phyloP scores from a whole-genome alignment of 2,329 filamentous ascomycete genomes.

The Lecanicillium sp. region DNA sequence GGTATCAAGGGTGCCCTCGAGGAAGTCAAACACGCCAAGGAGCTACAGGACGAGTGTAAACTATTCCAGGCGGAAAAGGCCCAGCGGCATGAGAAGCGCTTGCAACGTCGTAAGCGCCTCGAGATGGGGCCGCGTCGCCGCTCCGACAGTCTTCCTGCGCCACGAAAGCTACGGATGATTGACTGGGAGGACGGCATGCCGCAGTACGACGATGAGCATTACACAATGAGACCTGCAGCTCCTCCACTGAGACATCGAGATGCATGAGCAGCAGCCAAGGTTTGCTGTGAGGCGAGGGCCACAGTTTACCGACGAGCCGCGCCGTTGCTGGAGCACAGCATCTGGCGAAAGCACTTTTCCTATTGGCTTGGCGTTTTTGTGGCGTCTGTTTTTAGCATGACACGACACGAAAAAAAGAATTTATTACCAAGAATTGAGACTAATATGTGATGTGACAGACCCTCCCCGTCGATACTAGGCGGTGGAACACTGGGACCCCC shows the following conservation, averaged over 20 bases:
- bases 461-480: conserved; percentile 19
- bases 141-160: conserved; percentile 39
- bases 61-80: conserved; percentile 45
- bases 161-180: conserved; percentile 31
- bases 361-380: conserved; percentile 3
- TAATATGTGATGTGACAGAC: conserved; percentile 19
- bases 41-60: conserved; percentile 41
- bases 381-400: conserved; percentile 8
- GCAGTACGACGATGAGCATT: conserved; percentile 41
- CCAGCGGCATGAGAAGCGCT: conserved; percentile 43
- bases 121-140: conserved; percentile 33
- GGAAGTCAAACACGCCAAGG: conserved; percentile 50
- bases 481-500: too few relatives aligned
- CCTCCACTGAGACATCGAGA: conserved; percentile 1
- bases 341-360: neutral
- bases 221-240: conserved; percentile 19
- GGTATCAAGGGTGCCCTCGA: conserved; percentile 51
- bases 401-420: conserved; percentile 10
- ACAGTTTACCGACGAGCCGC: too few relatives aligned
- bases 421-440: conserved; percentile 5
- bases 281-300: neutral
- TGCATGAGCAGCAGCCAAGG: neutral
- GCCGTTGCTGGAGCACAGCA: neutral
- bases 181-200: conserved; percentile 37
- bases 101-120: conserved; percentile 19